Conservation (phyloP, 164 flowering plant species). For the Platanus orientalis region DNA sequence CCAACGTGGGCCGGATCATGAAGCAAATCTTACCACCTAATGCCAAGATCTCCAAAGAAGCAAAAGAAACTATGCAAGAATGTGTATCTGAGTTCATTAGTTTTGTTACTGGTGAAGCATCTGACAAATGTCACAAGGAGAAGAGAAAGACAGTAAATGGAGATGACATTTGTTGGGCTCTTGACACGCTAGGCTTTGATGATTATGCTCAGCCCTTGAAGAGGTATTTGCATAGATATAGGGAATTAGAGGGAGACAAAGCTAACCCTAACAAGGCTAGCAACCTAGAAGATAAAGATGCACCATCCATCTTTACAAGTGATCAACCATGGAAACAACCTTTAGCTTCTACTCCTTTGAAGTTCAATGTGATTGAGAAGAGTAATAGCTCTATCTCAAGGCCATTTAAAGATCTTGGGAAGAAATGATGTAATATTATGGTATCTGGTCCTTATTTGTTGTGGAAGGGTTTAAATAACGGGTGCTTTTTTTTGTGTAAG, state of each 20-base stretch:
- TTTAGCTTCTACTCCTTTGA: conserved; percentile 12
- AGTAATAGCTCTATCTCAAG: conserved; percentile 25
- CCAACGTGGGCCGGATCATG: conserved; percentile 78
- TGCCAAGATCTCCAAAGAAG: conserved; percentile 79
- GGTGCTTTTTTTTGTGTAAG: not conserved
- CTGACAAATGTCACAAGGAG: conserved; percentile 69
- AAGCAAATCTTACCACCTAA: conserved; percentile 67
- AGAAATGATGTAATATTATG: conserved; percentile 2
- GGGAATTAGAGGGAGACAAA: conserved; percentile 58
- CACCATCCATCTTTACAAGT: no score
- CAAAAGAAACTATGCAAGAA: conserved; percentile 81
- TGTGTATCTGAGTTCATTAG: conserved; percentile 81
- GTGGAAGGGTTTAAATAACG: not conserved
- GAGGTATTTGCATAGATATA: conserved; percentile 53
- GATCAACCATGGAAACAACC: conserved; percentile 3
- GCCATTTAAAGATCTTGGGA: conserved; percentile 21
- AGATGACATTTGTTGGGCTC: conserved; percentile 71
- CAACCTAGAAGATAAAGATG: conserved; percentile 14
- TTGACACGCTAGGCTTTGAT: conserved; percentile 57
- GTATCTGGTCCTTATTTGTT: conserved; percentile 2
- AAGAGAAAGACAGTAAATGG: conserved; percentile 81
- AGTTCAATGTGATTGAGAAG: conserved; percentile 24
- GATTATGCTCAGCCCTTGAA: conserved; percentile 59
- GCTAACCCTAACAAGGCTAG: conserved; percentile 34
- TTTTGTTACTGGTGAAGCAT: conserved; percentile 82